Percentiles rank a stretch among this genome's conserved stretches.
phyloP scores from a whole-genome alignment of 331 rosid species.

The Rhamnella rubrinervis region DNA sequence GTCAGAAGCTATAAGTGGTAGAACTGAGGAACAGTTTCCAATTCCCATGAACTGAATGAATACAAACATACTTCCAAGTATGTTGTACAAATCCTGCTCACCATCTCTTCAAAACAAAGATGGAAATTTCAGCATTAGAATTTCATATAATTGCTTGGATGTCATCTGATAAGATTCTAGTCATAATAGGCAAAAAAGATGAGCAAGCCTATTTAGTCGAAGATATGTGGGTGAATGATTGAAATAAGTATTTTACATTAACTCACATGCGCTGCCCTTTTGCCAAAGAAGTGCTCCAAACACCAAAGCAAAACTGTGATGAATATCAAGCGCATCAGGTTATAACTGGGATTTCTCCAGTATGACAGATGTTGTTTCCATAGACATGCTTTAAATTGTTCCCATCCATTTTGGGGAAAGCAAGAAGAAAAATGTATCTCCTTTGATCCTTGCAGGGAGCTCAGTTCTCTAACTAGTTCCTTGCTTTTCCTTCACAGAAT shows the following conservation, averaged over 20 bases:
- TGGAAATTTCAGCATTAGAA: not conserved
- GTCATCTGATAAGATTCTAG: not conserved
- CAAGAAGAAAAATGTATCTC: constrained; percentile 42
- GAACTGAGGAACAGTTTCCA: constrained; percentile 12
- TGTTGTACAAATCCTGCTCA: constrained; percentile 18
- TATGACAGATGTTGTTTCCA: constrained; percentile 62
- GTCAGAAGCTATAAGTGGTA: constrained; percentile 23
- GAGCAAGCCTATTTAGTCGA: not conserved
- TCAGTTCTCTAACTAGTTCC: constrained; percentile 38
- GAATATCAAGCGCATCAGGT: constrained; percentile 37
- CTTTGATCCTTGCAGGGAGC: constrained; percentile 35
- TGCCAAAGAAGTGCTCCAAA: constrained; percentile 59
- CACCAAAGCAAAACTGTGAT: constrained; percentile 27
- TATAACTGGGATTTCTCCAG: constrained; percentile 61
- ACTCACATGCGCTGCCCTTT: constrained; percentile 46
- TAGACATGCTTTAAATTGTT: constrained; percentile 55
- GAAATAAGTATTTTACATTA: not conserved
- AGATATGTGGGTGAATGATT: not conserved
- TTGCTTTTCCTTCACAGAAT: constrained; percentile 11
- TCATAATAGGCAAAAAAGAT: not conserved
- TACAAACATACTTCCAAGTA: constrained; percentile 19
- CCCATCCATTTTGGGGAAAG: constrained; percentile 54
- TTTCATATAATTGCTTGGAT: not conserved
- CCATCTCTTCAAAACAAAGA: constrained; percentile 1
- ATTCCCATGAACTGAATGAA: constrained; percentile 23